Evolutionary conservation across 176 grass and related monocot species (phyloP), one percentile per base, ranked within the genome.

Genomic region (Oryza rufipogon): DNA sequence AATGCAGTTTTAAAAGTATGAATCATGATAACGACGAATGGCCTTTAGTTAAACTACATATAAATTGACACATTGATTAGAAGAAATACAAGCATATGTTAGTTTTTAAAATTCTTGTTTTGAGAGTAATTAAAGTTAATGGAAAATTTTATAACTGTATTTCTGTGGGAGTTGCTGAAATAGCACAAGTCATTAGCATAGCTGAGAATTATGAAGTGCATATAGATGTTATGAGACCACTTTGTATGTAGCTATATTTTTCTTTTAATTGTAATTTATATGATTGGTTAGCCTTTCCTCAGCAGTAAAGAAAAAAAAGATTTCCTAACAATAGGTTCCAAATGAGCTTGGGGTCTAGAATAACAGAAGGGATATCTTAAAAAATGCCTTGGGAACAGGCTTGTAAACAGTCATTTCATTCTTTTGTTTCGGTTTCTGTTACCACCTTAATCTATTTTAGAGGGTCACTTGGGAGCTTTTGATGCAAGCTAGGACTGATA

Each of bases 281-380:
- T 11, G 13, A 81, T 71, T 71, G 49, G 7, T 60, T 44, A 63
- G n/a, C 23, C 39, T 81, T 81, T 34, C 69, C 8, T 20, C 25
- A 33, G 42, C 42, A 44, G 8, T 44, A 44, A 15, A 4, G 47
- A 19, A 69, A 51, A 5, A 22, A 11, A 64, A 17, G 54, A 11
- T 44, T 42, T 34, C 12, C 0, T 44, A 64, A 64, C 36, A 44
- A 44, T 44, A 28, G 14, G 20, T 78, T 77, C 36, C 6, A 22
- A 63, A 49, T 49, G n/a, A 25, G 61, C 22, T 63, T 20, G 58
- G n/a, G 19, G 44, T 78, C 9, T 25, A 44, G 54, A 63, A 78
- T 38, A 44, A 26, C 6, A 3, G 2, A 4, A 77, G 20, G 75
- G 56, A 77, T 64, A 64, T 78, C 1, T 77, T 79, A 49, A 44